Conservation (phyloP, 2,329 filamentous ascomycete species). For the Dryadomyces sulphureus region DNA sequence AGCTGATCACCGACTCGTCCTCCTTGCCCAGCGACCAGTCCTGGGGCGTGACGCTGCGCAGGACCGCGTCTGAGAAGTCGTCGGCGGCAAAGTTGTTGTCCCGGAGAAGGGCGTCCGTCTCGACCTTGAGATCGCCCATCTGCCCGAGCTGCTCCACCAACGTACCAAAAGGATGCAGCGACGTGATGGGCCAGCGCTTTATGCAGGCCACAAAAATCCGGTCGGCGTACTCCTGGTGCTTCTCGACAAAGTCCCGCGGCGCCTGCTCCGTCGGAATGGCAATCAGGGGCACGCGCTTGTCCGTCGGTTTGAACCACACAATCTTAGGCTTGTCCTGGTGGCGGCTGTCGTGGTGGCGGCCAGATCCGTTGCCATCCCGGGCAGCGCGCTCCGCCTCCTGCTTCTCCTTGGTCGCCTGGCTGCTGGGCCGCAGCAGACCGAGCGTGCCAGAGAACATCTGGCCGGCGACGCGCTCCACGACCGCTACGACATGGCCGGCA, state of each 20-base stretch:
- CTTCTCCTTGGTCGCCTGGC: slow-evolving; percentile 98
- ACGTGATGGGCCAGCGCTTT: slow-evolving; percentile 98
- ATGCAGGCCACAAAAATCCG: slow-evolving; percentile 98
- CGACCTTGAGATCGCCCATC: slow-evolving; percentile 94
- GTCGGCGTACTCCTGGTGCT: slow-evolving; percentile 93
- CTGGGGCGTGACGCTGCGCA: slow-evolving; percentile 82
- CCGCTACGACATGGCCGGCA: slow-evolving; percentile 90
- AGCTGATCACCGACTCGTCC: slow-evolving; percentile 55
- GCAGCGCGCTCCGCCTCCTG: slow-evolving; percentile 92
- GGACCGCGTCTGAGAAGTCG: slow-evolving; percentile 91
- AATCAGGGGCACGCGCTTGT: slow-evolving; percentile 95
- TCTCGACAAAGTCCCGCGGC: slow-evolving; percentile 94
- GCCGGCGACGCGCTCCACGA: slow-evolving; percentile 89
- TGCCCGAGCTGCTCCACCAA: slow-evolving; percentile 92
- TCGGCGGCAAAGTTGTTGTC: slow-evolving; percentile 99
- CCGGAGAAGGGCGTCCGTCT: slow-evolving; percentile 89
- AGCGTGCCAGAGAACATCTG: slow-evolving; percentile 99
- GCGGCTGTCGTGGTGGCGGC: slow-evolving; percentile 62
- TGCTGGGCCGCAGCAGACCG: slow-evolving; percentile 85
- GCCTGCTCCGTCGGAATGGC: slow-evolving; percentile 97
- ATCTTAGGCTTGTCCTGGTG: slow-evolving; percentile 98
- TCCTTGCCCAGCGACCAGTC: slow-evolving; percentile 83
- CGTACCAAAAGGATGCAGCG: slow-evolving; percentile 95
- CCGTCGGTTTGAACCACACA: slow-evolving; percentile 99
- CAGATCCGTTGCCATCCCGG: slow-evolving; percentile 56